Conservation (phyloP, 83 land plant genomes). For the Diphasiastrum complanatum region DNA sequence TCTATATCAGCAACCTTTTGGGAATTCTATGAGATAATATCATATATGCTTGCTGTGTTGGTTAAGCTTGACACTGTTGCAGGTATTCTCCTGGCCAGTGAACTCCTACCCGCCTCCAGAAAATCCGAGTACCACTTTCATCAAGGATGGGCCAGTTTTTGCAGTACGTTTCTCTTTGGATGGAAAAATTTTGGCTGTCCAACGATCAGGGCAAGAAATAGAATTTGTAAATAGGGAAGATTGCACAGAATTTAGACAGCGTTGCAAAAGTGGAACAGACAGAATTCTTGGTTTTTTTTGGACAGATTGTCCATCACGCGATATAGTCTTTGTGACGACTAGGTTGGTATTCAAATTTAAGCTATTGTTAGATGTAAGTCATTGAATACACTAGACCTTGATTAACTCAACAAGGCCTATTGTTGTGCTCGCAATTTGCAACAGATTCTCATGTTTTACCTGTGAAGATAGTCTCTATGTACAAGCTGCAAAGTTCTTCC, state of each 20-base stretch:
- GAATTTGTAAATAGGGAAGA: conserved; percentile 68
- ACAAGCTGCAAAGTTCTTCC: too few species aligned
- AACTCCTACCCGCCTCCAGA: conserved; percentile 34
- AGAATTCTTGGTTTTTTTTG: conserved; percentile 88
- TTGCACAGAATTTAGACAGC: conserved; percentile 44
- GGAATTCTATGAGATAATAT: too few species aligned
- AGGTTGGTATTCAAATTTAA: conserved; percentile 62
- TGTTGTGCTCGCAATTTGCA: not conserved
- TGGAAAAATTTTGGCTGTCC: conserved; percentile 70
- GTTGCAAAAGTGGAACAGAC: conserved; percentile 59
- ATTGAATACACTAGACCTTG: not conserved
- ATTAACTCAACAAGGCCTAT: not conserved
- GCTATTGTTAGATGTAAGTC: too few species aligned
- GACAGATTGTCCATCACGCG: conserved; percentile 91
- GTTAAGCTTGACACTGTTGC: not conserved
- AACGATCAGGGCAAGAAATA: conserved; percentile 63
- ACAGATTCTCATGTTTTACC: too few species aligned
- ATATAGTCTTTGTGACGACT: conserved; percentile 70
- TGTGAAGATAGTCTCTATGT: too few species aligned
- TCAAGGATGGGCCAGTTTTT: conserved; percentile 72
- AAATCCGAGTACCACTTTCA: conserved; percentile 44
- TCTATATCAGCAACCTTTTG: too few species aligned
- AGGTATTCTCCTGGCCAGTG: conserved; percentile 83
- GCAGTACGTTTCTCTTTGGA: conserved; percentile 73
- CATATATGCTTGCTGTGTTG: too few species aligned